These are phyloP conservation scores for Stephania yunnanensis DNA, from an alignment of 164 flowering plant species.

Conservation along the genomic window DNA sequence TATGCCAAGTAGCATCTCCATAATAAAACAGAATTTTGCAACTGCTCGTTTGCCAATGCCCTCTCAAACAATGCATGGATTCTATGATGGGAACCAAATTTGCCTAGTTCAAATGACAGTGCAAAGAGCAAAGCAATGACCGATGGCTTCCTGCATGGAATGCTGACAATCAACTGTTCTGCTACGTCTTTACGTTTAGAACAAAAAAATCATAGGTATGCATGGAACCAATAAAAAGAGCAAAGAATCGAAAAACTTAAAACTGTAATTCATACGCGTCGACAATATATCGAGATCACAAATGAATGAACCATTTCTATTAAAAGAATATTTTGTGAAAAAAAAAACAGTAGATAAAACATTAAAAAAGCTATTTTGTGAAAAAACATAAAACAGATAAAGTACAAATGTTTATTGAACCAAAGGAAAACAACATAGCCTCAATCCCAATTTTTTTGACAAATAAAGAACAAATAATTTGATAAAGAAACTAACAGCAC, in stretches of 20 bases:
- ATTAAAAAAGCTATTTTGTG: not conserved
- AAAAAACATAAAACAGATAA: too few relatives aligned
- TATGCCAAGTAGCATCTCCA: conserved; percentile 85
- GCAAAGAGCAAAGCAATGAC: conserved; percentile 61
- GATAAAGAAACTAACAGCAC: too few relatives aligned
- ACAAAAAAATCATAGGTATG: not conserved
- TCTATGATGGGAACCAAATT: conserved; percentile 59
- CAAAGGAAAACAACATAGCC: too few relatives aligned
- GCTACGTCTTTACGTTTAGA: not conserved
- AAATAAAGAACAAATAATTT: too few relatives aligned
- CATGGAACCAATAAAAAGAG: not conserved
- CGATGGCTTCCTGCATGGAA: conserved; percentile 67
- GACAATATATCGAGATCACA: not conserved
- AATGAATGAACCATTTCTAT: not conserved
- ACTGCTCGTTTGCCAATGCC: conserved; percentile 53
- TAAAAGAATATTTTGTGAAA: not conserved
- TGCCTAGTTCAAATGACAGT: conserved; percentile 58
- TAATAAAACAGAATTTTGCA: conserved; percentile 56
- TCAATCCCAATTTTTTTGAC: too few relatives aligned
- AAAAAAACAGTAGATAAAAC: not conserved
- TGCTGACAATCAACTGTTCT: not conserved
- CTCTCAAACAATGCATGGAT: conserved; percentile 81
- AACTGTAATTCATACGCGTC: not conserved
- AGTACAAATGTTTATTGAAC: too few relatives aligned
- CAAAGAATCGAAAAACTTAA: not conserved